Base-by-base conservation (phyloP, 257 asterid species). In the Capsicum baccatum region DNA sequence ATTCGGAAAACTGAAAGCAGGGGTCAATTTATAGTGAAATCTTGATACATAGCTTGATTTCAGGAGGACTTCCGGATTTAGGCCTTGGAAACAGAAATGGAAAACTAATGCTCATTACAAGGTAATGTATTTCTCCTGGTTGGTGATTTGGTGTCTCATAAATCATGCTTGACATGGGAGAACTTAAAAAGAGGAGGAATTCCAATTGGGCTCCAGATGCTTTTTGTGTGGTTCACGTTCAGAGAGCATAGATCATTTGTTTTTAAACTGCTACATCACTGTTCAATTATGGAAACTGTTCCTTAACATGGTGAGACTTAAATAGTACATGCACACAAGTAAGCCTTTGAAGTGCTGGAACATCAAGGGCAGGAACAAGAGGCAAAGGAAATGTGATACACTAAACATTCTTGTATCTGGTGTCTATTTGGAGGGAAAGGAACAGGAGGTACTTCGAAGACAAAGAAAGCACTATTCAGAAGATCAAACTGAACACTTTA, bases 1-100 rank as follows among this genome's bases (percentile, higher is more conserved):
- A 66, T 66, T 66, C 14, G 74, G 6, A 66, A 66, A 13, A 66
- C 74, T 66, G 48, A 66, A 66, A 35, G 74, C 39, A 35, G 74
- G 73, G 74, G 5, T 66, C 48, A 35, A 42, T 66, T 35, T 66
- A 35, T 47, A 66, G 74, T 13, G 74, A 35, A 66, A 66, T 66
- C 12, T 35, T 35, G 74, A n/a, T 66, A 35, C 19, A 17, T 66
- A 66, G 74, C 3, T 66, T 66, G 74, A 66, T 66, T 66, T 66
- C 74, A 66, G 48, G 73, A 66, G 47, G 3, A 66, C 74, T 35
- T 66, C 74, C 35, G 48, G 74, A 66, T 66, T 35, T 66, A 66
- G 74, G 74, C 48, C 74, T 33, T 66, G 74, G 74, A 66, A 66
- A 35, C 47, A 35, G 48, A 66, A 13, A n/a, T 3, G 12, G 19